Base-by-base conservation (phyloP, 2,329 filamentous ascomycete species). In the Phoma sp. region DNA sequence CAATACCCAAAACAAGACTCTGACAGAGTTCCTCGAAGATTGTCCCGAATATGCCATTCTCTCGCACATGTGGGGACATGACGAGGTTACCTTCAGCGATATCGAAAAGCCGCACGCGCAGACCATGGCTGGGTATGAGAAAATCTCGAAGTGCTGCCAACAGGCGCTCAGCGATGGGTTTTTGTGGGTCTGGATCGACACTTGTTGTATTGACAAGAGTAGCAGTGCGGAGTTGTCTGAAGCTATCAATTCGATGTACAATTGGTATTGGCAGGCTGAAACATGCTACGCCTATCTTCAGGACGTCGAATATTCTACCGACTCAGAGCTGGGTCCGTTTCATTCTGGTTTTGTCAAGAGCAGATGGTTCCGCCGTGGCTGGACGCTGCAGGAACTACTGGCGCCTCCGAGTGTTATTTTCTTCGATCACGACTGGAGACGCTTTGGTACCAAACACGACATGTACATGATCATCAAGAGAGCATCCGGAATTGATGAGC, bases 241-340 rank as follows among this genome's bases (percentile, higher is more conserved):
- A 36, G 58, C 66, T 4, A 67, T 69, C 29, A 68, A 67, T 27
- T 67, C 61, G 9, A 71, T 71, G 67, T 71, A 57, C 54, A 51
- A 53, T 6, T 71, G 60, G 60, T 71, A 71, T 19, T 27, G 62
- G 19, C 53, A 62, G 24, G 59, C 62, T 4, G 55, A 52, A 21
- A 41, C 65, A 4, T 71, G 68, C 38, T 56, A 65, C 5, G 64
- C 64, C 0, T 64, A 62, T 49, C 52, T 70, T 15, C 47, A 56
- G 10, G 68, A 69, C 43, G 32, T 37, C 6, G 12, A 12, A 4
- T 3, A 24, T 24, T 6, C 22, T 24, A 24, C 6, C 22, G 6
- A 24, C 22, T 24, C 22, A 24, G 22, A 24, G 22, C 22, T 24
- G 22, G 22, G 22, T 24, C 22, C 22, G 22, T 24, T 24, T 24